These are phyloP conservation scores for Yamadazyma akitaensis DNA, from an alignment of 805 yeast genomes.

Conservation along the genomic window DNA sequence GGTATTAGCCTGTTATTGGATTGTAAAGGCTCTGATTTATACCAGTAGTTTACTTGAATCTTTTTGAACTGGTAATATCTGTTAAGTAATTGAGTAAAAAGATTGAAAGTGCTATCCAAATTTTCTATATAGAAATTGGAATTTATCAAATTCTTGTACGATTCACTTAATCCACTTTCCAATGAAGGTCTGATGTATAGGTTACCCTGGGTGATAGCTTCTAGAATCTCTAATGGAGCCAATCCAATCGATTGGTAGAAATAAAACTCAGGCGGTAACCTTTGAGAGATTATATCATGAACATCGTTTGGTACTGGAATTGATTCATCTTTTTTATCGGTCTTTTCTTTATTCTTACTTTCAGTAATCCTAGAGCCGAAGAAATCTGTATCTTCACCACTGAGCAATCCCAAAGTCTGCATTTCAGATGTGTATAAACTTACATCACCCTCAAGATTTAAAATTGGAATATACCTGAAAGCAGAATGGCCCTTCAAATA, in stretches of 20 bases:
- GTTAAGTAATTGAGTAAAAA: slow-evolving; percentile 68
- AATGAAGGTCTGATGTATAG: slow-evolving; percentile 62
- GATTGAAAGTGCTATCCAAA: slow-evolving; percentile 60
- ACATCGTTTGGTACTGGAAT: slow-evolving; percentile 67
- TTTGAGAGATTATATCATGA: slow-evolving; percentile 77
- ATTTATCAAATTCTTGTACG: slow-evolving; percentile 55
- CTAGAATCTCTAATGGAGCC: slow-evolving; percentile 58
- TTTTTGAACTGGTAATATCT: slow-evolving; percentile 82
- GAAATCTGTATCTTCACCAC: slow-evolving; percentile 15
- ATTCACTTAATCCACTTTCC: slow-evolving; percentile 57
- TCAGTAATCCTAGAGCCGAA: background rate
- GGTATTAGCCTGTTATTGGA: slow-evolving; percentile 55
- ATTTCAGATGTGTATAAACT: slow-evolving; percentile 51
- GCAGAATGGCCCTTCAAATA: slow-evolving; percentile 70
- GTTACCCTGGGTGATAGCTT: slow-evolving; percentile 63
- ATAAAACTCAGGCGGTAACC: slow-evolving; percentile 80
- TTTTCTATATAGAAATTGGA: slow-evolving; percentile 44
- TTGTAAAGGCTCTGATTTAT: slow-evolving; percentile 38
- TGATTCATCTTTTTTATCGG: background rate
- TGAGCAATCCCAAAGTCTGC: slow-evolving; percentile 28
- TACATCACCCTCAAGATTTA: slow-evolving; percentile 65
- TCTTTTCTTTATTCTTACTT: background rate
- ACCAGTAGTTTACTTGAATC: slow-evolving; percentile 56
- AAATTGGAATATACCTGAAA: slow-evolving; percentile 68
- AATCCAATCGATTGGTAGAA: slow-evolving; percentile 81